Evolutionary conservation across 1,284 basidiomycete genomes (phyloP), one percentile per base, ranked within the genome.

Genomic region (Pseudozyma hubeiensis): DNA sequence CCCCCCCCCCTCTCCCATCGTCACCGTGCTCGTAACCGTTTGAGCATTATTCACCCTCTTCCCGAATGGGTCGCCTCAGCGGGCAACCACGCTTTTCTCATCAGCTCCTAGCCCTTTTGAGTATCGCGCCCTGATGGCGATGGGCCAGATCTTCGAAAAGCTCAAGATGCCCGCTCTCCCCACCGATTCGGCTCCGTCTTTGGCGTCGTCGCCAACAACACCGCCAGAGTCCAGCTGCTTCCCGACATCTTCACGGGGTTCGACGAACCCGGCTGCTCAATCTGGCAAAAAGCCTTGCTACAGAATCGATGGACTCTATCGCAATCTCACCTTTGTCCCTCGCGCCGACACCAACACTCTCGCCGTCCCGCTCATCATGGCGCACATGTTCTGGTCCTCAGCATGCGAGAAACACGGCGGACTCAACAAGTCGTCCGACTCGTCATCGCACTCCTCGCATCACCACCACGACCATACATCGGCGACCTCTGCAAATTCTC

Each of bases 231-330:
- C 46, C 1, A 33, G 47, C 7, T 65, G 64, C 53, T 65, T 59
- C 29, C 64, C 64, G 10, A 60, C 64, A 14, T 41, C 64, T 7
- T 65, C 64, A 17, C 57, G 53, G 19, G 34, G 17, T 30, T 40
- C 43, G 13, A 4, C 57, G 8, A 5, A n/a, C 16, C 11, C 34
- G 3, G 24, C 24, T 45, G 33, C 11, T 8, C 35, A 5, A 10
- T 17, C 35, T 24, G 24, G 8, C n/a, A 9, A 13, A 29, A 13
- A 5, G 29, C 29, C 7, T n/a, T 29, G 19, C 7, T 14, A n/a
- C 19, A 30, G 35, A 6, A 34, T 51, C 49, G 49, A 40, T 30
- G 35, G 30, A 1, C 13, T 29, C 34, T 46, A 37, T 24, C 44
- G 40, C 39, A n/a, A 34, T 9, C 31, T 55, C 11, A 33, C 43